Evolutionary conservation across 2,329 filamentous ascomycete species (phyloP).

Genomic region (Aspergillus melleus): DNA sequence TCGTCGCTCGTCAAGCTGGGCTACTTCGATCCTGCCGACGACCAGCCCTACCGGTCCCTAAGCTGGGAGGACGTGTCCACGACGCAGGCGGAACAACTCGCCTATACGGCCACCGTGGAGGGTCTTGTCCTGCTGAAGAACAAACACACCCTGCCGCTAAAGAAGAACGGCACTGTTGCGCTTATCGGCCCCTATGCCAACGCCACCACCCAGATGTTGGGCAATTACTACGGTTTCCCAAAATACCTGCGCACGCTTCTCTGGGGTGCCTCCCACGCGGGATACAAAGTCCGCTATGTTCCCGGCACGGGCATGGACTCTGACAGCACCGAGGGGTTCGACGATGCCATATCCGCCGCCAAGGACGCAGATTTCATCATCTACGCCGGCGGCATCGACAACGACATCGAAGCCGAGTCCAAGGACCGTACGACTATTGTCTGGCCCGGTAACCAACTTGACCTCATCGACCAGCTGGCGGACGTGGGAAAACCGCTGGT

Average conservation of each 20-base stretch:
- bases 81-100: constrained; percentile 51
- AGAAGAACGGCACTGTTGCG: constrained; percentile 42
- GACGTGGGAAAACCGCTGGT: constrained; percentile 33
- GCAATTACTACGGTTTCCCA: constrained; percentile 56
- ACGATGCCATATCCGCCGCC: constrained; percentile 27
- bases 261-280: constrained; percentile 47
- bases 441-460: constrained; percentile 37
- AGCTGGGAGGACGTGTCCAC: constrained; percentile 57
- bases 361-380: constrained; percentile 31
- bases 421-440: constrained; percentile 35
- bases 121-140: constrained; percentile 52
- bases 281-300: constrained; percentile 46
- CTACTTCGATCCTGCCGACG: constrained; percentile 47
- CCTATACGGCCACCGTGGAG: constrained; percentile 50
- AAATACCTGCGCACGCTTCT: constrained; percentile 34
- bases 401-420: constrained; percentile 33
- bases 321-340: constrained; percentile 26
- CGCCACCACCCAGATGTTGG: constrained; percentile 55
- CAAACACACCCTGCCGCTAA: constrained; percentile 46
- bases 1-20: constrained; percentile 48
- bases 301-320: constrained; percentile 20
- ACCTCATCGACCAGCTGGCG: constrained; percentile 33
- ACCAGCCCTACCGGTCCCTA: constrained; percentile 49
- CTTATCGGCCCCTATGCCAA: constrained; percentile 59
- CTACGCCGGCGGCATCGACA: constrained; percentile 35